phyloP scores from a whole-genome alignment of 2,329 filamentous ascomycete genomes.

The Atkinsonella texensis region DNA sequence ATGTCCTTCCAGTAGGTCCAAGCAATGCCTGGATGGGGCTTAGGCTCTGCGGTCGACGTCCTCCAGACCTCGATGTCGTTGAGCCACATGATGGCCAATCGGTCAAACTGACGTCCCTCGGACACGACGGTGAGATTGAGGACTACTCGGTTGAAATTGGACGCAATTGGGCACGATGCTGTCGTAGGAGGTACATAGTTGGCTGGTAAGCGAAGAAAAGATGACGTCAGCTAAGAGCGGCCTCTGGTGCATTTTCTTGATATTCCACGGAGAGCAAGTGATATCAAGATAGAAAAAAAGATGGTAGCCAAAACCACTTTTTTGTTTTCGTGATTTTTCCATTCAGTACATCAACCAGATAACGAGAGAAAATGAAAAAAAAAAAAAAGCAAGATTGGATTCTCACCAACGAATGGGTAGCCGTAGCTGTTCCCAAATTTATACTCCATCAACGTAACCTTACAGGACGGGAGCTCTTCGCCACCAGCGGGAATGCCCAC shows the following conservation, averaged over 20 bases:
- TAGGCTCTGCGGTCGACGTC: constrained; percentile 73
- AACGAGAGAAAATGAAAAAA: background rate
- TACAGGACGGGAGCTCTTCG: constrained; percentile 22
- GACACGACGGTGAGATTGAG: constrained; percentile 68
- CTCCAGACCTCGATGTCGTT: constrained; percentile 71
- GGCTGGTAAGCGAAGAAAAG: background rate
- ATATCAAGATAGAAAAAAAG: background rate
- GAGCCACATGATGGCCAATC: constrained; percentile 63
- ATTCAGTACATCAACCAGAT: background rate
- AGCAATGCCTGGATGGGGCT: constrained; percentile 48
- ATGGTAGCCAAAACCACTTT: background rate
- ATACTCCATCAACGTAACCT: constrained; percentile 54
- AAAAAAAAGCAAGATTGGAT: background rate
- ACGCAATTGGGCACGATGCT: constrained; percentile 54
- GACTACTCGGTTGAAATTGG: constrained; percentile 59
- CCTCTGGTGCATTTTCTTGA: too few relatives aligned
- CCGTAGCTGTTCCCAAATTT: constrained; percentile 63
- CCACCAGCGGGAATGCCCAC: background rate
- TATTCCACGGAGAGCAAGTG: too few relatives aligned
- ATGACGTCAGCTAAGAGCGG: too few relatives aligned
- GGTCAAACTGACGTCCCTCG: constrained; percentile 62
- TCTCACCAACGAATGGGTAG: constrained; percentile 57
- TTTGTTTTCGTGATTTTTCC: background rate
- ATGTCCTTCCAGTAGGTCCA: constrained; percentile 75
- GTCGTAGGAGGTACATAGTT: constrained; percentile 26